phyloP scores from a whole-genome alignment of 805 yeast species.

The Yarrowia bubula region DNA sequence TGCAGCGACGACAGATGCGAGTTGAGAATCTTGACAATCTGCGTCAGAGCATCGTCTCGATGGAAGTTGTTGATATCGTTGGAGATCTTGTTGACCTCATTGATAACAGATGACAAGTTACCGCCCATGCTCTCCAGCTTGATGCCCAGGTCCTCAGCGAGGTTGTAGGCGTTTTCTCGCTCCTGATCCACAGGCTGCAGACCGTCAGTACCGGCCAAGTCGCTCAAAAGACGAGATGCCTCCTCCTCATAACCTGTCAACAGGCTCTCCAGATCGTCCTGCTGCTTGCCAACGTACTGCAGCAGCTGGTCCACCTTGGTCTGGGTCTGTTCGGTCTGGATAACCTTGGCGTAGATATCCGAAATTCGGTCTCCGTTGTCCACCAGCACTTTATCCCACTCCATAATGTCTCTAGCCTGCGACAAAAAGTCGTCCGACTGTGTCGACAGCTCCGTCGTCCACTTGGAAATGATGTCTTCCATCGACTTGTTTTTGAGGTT shows the following conservation, averaged over 20 bases:
- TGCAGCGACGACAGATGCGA: constrained; percentile 86
- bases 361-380: constrained; percentile 82
- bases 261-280: constrained; percentile 80
- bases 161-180: constrained; percentile 82
- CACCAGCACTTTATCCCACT: constrained; percentile 84
- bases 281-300: constrained; percentile 84
- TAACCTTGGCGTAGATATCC: constrained; percentile 70
- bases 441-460: constrained; percentile 82
- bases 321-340: constrained; percentile 82
- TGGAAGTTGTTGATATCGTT: constrained; percentile 70
- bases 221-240: constrained; percentile 34
- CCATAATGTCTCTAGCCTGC: constrained; percentile 70
- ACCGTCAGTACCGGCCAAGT: constrained; percentile 38
- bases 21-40: constrained; percentile 74
- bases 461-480: constrained; percentile 86
- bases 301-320: constrained; percentile 82
- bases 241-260: constrained; percentile 80
- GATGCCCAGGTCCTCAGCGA: constrained; percentile 82
- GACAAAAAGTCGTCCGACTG: constrained; percentile 71
- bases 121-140: constrained; percentile 74
- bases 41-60: constrained; percentile 45
- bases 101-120: constrained; percentile 70
- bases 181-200: constrained; percentile 63
- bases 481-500: constrained; percentile 84
- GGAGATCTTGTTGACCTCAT: constrained; percentile 76